Base-by-base conservation (phyloP, 2,329 filamentous ascomycete species). In the Spiromastix sp. region DNA sequence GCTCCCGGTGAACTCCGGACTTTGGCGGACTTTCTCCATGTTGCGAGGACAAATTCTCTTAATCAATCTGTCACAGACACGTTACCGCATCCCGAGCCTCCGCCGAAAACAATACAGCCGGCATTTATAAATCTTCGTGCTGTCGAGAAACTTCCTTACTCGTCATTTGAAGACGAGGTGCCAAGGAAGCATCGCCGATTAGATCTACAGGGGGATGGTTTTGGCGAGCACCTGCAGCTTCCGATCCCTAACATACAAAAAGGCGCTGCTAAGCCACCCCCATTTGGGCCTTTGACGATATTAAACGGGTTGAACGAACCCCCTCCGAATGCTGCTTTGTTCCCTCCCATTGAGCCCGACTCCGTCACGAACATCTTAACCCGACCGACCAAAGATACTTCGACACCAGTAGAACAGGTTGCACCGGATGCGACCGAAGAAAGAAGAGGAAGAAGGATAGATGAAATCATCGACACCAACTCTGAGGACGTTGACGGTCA, bases 301-400 rank as follows among this genome's bases (percentile, higher is more conserved):
- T 54, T 79, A 8, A 75, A 75, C 47, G 74, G 74, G 5, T 54
- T 79, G 28, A 74, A 78, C 53, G 73, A 79, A 42, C 75, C 75
- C 2, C 75, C 75, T 10, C 74, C 74, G 6, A 71, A 77, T 50
- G 72, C 72, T 30, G 67, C 70, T 9, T 54, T 78, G 5, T 68
- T 79, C 31, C 75, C 75, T 4, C 72, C 72, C 3, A 79, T 79
- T 36, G 71, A 71, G 43, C 62, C 68, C 19, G 67, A 69, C 18
- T 55, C 55, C 9, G 54, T 60, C 18, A 49, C 55, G 3, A 51
- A 55, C 20, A 54, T 61, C 32, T 40, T 62, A 25, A 57, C 50
- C 4, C 56, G 56, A 25, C 56, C 57, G 5, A 52, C 54, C 5
- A 48, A 48, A 8, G 48, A 47, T 24, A 46, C 43, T 22, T 42